Evolutionary conservation across 371 early-diverging fungal genomes (phyloP).

Genomic region (Sporodiniella umbellata): DNA sequence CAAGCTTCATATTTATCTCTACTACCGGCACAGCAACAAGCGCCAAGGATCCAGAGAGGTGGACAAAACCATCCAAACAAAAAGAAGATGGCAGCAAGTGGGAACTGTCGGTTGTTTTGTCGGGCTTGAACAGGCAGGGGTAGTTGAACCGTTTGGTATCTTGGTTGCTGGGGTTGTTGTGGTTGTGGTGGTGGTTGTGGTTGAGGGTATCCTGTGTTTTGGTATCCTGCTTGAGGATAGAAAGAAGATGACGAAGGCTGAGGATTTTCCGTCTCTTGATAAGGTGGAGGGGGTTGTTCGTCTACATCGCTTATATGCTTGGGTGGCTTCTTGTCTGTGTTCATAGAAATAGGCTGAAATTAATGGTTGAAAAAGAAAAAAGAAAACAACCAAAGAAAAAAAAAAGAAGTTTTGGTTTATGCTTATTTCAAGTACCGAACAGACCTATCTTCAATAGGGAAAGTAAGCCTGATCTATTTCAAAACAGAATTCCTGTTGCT

Average conservation of each 20-base stretch:
- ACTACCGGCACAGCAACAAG: conserved; percentile 27
- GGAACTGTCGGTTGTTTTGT: conserved; percentile 11
- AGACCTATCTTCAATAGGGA: no score
- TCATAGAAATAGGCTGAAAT: neutral
- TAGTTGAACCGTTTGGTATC: conserved; percentile 20
- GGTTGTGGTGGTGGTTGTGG: neutral
- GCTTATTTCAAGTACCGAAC: neutral
- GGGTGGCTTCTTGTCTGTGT: neutral
- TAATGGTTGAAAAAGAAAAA: no score
- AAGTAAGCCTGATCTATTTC: neutral
- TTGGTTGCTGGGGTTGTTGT: neutral
- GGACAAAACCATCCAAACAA: conserved; percentile 29
- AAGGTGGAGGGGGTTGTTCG: conserved; percentile 9
- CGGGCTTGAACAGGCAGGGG: conserved; percentile 1
- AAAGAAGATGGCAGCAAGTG: conserved; percentile 20
- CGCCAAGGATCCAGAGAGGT: conserved; percentile 26
- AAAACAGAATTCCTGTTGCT: no score
- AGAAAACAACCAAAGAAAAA: neutral
- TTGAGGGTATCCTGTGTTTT: no score
- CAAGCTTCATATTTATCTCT: conserved; percentile 22
- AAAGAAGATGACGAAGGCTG: neutral
- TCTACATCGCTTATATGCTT: conserved; percentile 8
- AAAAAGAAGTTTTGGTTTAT: conserved; percentile 4
- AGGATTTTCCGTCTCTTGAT: conserved; percentile 9
- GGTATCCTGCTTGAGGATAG: conserved; percentile 1